Evolutionary conservation across 1,139 yeast species (phyloP).

Genomic region (Candida freyschussii): DNA sequence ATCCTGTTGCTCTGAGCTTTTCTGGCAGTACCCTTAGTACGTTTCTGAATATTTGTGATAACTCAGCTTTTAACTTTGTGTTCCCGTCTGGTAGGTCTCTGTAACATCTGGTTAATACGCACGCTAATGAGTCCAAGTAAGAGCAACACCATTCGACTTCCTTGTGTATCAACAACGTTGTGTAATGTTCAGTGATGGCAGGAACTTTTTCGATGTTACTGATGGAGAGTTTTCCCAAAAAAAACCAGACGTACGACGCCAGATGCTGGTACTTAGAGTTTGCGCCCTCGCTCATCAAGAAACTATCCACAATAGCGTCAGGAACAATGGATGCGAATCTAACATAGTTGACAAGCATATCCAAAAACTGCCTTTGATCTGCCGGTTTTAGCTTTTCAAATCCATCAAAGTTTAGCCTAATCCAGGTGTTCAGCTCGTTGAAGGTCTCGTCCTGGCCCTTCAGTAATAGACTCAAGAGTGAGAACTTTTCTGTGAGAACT

Average conservation of each 20-base stretch:
- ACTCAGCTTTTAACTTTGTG: too few species aligned
- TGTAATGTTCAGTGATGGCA: conserved; percentile 4
- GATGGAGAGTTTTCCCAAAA: conserved; percentile 7
- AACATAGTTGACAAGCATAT: conserved; percentile 5
- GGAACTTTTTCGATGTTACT: conserved; percentile 3
- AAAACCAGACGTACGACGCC: conserved; percentile 7
- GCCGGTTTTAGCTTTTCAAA: neutral
- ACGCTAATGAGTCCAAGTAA: conserved; percentile 5
- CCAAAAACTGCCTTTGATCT: conserved; percentile 10
- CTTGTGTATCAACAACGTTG: conserved; percentile 1
- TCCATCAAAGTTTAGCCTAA: conserved; percentile 7
- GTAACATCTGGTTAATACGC: too few species aligned
- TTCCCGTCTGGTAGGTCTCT: too few species aligned
- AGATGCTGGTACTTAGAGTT: conserved; percentile 1
- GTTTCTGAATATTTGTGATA: too few species aligned
- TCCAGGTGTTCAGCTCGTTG: conserved; percentile 12
- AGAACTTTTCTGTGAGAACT: conserved; percentile 10
- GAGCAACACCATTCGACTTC: conserved; percentile 3
- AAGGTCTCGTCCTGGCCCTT: conserved; percentile 4
- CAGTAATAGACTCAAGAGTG: conserved; percentile 8
- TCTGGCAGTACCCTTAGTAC: conserved; percentile 1
- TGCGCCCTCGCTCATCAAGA: conserved; percentile 6
- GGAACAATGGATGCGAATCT: conserved; percentile 8
- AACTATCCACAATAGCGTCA: conserved; percentile 3
- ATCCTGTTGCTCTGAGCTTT: conserved; percentile 5